These are phyloP conservation scores for Achaetomiella virescens DNA, from an alignment of 495 filamentous ascomycete species.

Conservation along the genomic window DNA sequence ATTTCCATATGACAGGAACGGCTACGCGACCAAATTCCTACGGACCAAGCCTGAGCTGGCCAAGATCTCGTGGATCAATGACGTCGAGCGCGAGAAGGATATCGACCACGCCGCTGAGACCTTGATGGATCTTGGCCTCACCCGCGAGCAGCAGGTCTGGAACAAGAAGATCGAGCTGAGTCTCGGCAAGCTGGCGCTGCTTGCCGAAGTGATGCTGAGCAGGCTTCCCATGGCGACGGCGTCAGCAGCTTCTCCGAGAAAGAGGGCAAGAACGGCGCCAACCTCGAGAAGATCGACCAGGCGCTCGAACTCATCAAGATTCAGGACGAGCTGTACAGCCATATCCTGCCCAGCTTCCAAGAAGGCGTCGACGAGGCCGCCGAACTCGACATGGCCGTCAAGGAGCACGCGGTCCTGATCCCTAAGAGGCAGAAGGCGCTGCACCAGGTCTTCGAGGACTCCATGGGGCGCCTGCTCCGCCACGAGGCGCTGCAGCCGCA, in stretches of 20 bases:
- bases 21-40: slow-evolving; percentile 67
- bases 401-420: slow-evolving; percentile 53
- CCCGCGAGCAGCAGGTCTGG: slow-evolving; percentile 71
- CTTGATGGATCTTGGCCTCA: slow-evolving; percentile 57
- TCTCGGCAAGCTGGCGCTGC: slow-evolving; percentile 69
- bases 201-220: slow-evolving; percentile 52
- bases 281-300: slow-evolving; percentile 48
- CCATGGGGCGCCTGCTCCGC: slow-evolving; percentile 58
- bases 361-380: slow-evolving; percentile 72
- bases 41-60: slow-evolving; percentile 59
- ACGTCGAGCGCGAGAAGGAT: slow-evolving; percentile 65
- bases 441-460: slow-evolving; percentile 55
- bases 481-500: slow-evolving; percentile 60
- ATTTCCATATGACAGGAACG: slow-evolving; percentile 54
- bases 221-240: slow-evolving; percentile 24
- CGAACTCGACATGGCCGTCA: slow-evolving; percentile 65
- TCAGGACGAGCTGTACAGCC: slow-evolving; percentile 64
- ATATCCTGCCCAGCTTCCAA: slow-evolving; percentile 48
- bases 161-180: slow-evolving; percentile 87
- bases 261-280: slow-evolving; percentile 26
- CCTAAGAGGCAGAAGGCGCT: slow-evolving; percentile 58
- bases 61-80: slow-evolving; percentile 91
- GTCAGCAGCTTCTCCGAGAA: slow-evolving; percentile 31
- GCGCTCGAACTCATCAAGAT: slow-evolving; percentile 60
- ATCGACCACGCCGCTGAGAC: slow-evolving; percentile 62